These are phyloP conservation scores for Fusarium buharicum DNA, from an alignment of 2,329 filamentous ascomycete genomes.

Conservation along the genomic window DNA sequence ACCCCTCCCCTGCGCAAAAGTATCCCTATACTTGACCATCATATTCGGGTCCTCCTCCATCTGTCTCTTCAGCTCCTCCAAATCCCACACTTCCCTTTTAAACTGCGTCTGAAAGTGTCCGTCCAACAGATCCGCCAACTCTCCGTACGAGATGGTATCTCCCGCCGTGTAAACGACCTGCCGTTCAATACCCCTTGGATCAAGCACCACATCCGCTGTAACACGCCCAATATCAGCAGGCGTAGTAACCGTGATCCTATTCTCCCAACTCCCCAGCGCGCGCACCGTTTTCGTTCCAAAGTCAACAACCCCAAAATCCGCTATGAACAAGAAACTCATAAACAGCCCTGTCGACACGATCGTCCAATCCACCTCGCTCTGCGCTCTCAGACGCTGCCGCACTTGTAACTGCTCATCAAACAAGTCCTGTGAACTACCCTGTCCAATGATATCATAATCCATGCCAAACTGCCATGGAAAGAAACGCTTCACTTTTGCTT, in stretches of 20 bases:
- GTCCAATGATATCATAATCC: slow-evolving; percentile 73
- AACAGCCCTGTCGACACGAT: slow-evolving; percentile 77
- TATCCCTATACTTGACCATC: slow-evolving; percentile 68
- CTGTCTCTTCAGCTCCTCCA: slow-evolving; percentile 57
- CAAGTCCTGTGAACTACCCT: slow-evolving; percentile 68
- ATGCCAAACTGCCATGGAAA: slow-evolving; percentile 81
- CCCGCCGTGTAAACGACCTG: slow-evolving; percentile 69
- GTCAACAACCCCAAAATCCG: slow-evolving; percentile 71
- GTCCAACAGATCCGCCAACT: slow-evolving; percentile 65
- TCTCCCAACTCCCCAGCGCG: slow-evolving; percentile 71
- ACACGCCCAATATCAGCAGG: slow-evolving; percentile 71
- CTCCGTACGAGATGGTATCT: slow-evolving; percentile 68
- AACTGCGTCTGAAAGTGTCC: slow-evolving; percentile 54
- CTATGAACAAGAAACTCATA: slow-evolving; percentile 74
- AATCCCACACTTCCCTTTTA: slow-evolving; percentile 60
- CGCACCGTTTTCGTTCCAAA: slow-evolving; percentile 54
- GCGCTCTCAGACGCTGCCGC: slow-evolving; percentile 60
- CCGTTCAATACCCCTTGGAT: slow-evolving; percentile 49
- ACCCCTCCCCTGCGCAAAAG: slow-evolving; percentile 68
- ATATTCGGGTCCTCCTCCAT: slow-evolving; percentile 59
- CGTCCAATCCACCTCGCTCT: slow-evolving; percentile 65
- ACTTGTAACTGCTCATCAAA: slow-evolving; percentile 76
- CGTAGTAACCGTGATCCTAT: slow-evolving; percentile 69
- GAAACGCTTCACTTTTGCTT: slow-evolving; percentile 61
- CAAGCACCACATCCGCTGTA: slow-evolving; percentile 65